Conservation (phyloP, 2,329 filamentous ascomycete species). For the Monosporascus cannonballus region DNA sequence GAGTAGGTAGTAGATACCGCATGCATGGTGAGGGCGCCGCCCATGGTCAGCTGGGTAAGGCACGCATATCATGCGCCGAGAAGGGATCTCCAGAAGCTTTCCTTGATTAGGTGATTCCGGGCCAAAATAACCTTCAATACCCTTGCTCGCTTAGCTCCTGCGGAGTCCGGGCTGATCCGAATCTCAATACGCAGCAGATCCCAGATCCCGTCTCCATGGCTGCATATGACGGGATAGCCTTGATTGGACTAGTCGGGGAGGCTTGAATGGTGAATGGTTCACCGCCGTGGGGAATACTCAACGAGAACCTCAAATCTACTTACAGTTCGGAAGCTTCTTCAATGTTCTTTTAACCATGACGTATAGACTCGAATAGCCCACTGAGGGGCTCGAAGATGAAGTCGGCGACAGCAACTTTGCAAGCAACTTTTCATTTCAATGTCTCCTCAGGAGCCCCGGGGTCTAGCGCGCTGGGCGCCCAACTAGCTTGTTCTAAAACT, state of each 20-base stretch:
- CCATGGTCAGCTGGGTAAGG: background rate
- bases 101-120: background rate
- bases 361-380: too few relatives aligned
- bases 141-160: background rate
- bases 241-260: background rate
- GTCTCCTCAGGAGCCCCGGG: too few relatives aligned
- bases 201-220: background rate
- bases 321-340: too few relatives aligned
- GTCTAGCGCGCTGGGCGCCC: too few relatives aligned
- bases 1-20: background rate
- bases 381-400: too few relatives aligned
- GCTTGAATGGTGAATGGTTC: background rate
- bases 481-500: too few relatives aligned
- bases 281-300: background rate
- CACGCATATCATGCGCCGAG: background rate
- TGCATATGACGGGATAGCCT: background rate
- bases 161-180: background rate
- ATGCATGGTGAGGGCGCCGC: background rate
- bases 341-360: too few relatives aligned
- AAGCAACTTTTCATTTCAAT: too few relatives aligned
- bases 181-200: background rate
- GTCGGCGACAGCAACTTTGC: too few relatives aligned
- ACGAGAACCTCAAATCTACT: too few relatives aligned
- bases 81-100: background rate
- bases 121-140: background rate